Evolutionary conservation across 352 stramenopile species (phyloP), one percentile per base, ranked within the genome.

Genomic region (Globisporangium heterothallicum): DNA sequence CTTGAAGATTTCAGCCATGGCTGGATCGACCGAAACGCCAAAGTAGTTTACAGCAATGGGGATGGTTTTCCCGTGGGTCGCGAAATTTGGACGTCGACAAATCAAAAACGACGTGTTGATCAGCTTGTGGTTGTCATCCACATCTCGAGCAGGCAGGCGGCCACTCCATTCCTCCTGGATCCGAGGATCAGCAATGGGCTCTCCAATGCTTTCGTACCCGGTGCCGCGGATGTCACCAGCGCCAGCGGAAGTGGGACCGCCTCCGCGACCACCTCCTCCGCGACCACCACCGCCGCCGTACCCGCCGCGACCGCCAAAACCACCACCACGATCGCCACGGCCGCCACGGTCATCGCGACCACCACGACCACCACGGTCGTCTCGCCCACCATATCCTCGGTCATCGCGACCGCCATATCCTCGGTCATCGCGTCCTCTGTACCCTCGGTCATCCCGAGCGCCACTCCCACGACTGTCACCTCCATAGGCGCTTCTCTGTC

Each of bases 1-100:
- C 53, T 89, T 88, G 56, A 84, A 87, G 30, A 89, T 70, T 45
- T 92, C 78, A 0, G 47, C 19, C 8, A 63, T 59, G 3, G 38
- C 63, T 16, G 57, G 50, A 34, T 88, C 70, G 6, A 92, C 32
- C n/a, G 66, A 69, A 8, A 92, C 45, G 13, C 52, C 57, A 42
- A 88, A 89, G 60, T 85, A 86, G 47, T 92, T 92, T 4, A 84
- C 68, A 6, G 66, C 58, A 38, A 91, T 36, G 10, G 63, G 64
- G 30, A 74, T 68, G 0, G 57, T 72, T 8, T 71, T 70, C 13
- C 72, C 74, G 16, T 49, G 48, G 4, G 43, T 56, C 0, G 61
- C 63, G 22, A 75, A 45, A 29, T 64, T 63, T 3, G 75, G 75
- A 12, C 80, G 77, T 2, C 51, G 64, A 41, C 69, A 81, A 47